Evolutionary conservation across 2,329 filamentous ascomycete genomes (phyloP).

Genomic region (Epichloe hybrida): DNA sequence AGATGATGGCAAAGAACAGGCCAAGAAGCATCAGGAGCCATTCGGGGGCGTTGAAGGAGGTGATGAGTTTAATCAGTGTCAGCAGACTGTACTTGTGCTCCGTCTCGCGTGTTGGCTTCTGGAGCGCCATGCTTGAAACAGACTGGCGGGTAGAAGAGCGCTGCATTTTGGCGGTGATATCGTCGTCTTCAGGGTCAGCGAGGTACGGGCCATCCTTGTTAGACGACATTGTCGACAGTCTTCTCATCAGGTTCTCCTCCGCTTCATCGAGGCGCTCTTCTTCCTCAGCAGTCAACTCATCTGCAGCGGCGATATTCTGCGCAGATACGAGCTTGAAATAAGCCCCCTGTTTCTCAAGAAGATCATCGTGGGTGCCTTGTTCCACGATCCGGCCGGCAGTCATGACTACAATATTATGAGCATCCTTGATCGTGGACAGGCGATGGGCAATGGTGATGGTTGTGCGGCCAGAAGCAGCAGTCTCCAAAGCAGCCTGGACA

Average conservation of each 20-base stretch:
- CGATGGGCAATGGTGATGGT: conserved; percentile 95
- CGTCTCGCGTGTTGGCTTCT: conserved; percentile 35
- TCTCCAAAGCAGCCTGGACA: conserved; percentile 84
- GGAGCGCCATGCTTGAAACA: conserved; percentile 57
- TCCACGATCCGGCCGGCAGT: conserved; percentile 73
- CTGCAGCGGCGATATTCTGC: conserved; percentile 60
- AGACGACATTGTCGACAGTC: conserved; percentile 21
- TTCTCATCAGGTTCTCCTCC: conserved; percentile 37
- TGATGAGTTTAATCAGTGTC: conserved; percentile 67
- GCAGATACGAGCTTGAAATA: conserved; percentile 82
- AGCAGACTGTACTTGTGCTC: conserved; percentile 53
- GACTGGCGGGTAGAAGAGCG: conserved; percentile 43
- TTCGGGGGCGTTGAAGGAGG: conserved; percentile 64
- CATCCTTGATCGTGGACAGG: conserved; percentile 84
- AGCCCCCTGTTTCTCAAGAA: conserved; percentile 56
- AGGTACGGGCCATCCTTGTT: conserved; percentile 27
- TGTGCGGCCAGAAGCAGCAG: conserved; percentile 71
- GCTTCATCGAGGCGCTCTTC: conserved; percentile 34
- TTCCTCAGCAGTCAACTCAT: conserved; percentile 38
- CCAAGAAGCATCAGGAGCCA: conserved; percentile 59
- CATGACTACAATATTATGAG: conserved; percentile 95
- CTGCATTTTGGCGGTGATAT: conserved; percentile 43
- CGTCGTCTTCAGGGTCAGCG: conserved; percentile 45
- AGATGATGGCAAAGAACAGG: conserved; percentile 59
- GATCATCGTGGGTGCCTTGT: conserved; percentile 73